Percentiles rank a stretch among this genome's conserved stretches.
Conservation (phyloP, 805 yeast species). For the Clavispora fructus region DNA sequence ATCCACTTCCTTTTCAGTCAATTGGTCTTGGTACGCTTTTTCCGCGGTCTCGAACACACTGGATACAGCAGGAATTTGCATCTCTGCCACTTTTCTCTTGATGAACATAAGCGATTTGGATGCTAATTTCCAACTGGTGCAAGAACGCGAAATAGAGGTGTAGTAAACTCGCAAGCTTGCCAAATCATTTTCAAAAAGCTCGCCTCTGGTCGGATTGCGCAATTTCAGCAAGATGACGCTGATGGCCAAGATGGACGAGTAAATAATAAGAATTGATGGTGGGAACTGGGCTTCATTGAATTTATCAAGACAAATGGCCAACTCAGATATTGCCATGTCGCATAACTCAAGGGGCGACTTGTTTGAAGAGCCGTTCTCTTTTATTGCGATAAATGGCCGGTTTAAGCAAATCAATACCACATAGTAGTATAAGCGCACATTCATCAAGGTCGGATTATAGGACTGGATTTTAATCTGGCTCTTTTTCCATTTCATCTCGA, state of each 20-base stretch:
- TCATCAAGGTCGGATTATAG: conserved; percentile 14
- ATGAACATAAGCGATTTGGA: conserved; percentile 11
- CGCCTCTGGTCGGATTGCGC: not conserved
- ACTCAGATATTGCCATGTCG: conserved; percentile 10
- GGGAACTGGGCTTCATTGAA: conserved; percentile 8
- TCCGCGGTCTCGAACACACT: conserved; percentile 6
- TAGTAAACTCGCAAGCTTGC: conserved; percentile 8
- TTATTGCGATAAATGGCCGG: conserved; percentile 9
- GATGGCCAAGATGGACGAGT: conserved; percentile 12
- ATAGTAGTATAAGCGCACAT: conserved; percentile 13
- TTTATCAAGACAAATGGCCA: conserved; percentile 7
- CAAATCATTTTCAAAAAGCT: not conserved
- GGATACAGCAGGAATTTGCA: conserved; percentile 4
- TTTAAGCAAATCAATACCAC: conserved; percentile 14
- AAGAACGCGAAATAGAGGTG: conserved; percentile 9
- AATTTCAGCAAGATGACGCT: conserved; percentile 9
- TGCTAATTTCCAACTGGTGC: conserved; percentile 14
- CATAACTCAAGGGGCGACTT: conserved; percentile 2
- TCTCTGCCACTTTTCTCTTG: conserved; percentile 6
- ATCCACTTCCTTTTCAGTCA: conserved; percentile 5
- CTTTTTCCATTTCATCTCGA: conserved; percentile 11
- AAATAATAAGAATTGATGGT: conserved; percentile 11
- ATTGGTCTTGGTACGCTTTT: conserved; percentile 1
- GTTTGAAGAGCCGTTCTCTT: not conserved
- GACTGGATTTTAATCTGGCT: conserved; percentile 5